Evolutionary conservation across 352 stramenopile species (phyloP).

Genomic region (Phytopythium mirpurense): DNA sequence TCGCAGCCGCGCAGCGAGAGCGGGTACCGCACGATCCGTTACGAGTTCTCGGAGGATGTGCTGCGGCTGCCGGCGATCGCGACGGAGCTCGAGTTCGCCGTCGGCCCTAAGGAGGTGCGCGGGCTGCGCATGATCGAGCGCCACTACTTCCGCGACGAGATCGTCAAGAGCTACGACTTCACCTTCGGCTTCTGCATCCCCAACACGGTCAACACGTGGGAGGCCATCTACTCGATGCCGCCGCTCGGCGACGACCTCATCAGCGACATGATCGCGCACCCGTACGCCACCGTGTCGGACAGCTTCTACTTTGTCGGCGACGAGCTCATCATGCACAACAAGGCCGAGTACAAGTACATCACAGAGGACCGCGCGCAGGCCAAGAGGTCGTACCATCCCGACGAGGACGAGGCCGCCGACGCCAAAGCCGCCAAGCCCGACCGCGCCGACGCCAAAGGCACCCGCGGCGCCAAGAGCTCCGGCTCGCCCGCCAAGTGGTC

Average conservation of each 20-base stretch:
- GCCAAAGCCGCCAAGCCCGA: constrained; percentile 48
- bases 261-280: constrained; percentile 91
- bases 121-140: constrained; percentile 96
- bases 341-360: constrained; percentile 93
- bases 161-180: constrained; percentile 96
- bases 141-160: constrained; percentile 94
- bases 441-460: constrained; percentile 53
- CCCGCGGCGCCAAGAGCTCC: constrained; percentile 25
- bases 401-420: constrained; percentile 73
- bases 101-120: constrained; percentile 87
- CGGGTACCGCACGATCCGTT: constrained; percentile 91
- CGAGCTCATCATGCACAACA: constrained; percentile 97
- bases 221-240: constrained; percentile 92
- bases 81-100: constrained; percentile 91
- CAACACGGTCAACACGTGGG: constrained; percentile 94
- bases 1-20: constrained; percentile 86
- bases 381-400: constrained; percentile 89
- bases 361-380: constrained; percentile 86
- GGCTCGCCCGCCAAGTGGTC: constrained; percentile 74
- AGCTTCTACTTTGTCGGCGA: constrained; percentile 96
- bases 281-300: constrained; percentile 92
- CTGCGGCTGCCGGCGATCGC: constrained; percentile 87
- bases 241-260: constrained; percentile 93
- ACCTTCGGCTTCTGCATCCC: constrained; percentile 97
- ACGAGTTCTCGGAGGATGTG: constrained; percentile 93